A percentile compares a stretch with the other conserved stretches of the same genome.
Conservation (phyloP, 2,329 filamentous ascomycete species). For the Colletotrichum karsti region DNA sequence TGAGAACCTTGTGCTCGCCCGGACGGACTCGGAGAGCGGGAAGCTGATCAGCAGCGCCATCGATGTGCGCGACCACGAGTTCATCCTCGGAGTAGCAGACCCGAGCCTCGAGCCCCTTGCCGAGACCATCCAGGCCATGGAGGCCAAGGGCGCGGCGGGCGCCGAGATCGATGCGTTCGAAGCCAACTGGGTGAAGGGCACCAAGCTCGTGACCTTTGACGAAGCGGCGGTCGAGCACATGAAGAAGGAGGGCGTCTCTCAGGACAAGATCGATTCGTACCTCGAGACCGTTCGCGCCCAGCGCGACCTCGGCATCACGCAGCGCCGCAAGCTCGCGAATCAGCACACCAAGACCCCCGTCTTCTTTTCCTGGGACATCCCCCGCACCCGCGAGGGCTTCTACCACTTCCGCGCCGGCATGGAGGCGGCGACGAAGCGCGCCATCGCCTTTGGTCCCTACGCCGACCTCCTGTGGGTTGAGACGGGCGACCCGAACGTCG, state of each 20-base stretch:
- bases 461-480: constrained; percentile 98
- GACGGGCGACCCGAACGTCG: constrained; percentile 87
- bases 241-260: constrained; percentile 68
- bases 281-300: constrained; percentile 67
- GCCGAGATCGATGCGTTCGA: constrained; percentile 88
- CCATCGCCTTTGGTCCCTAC: constrained; percentile 89
- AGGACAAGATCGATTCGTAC: constrained; percentile 75
- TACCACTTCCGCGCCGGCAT: constrained; percentile 91
- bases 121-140: constrained; percentile 91
- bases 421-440: constrained; percentile 88
- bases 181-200: constrained; percentile 85
- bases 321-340: constrained; percentile 77
- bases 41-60: constrained; percentile 90
- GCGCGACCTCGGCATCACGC: constrained; percentile 79
- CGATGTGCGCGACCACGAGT: constrained; percentile 95
- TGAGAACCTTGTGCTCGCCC: constrained; percentile 93
- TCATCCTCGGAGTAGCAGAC: constrained; percentile 88
- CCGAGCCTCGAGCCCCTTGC: constrained; percentile 79
- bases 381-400: constrained; percentile 91
- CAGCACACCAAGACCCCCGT: constrained; percentile 73
- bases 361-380: constrained; percentile 90
- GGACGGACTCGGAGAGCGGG: constrained; percentile 95
- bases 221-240: constrained; percentile 86
- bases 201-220: constrained; percentile 89
- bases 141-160: constrained; percentile 78